Percentiles rank a stretch among this genome's conserved stretches.
phyloP scores from a whole-genome alignment of 176 grass and related monocot species.

The Puccinellia tenuiflora region DNA sequence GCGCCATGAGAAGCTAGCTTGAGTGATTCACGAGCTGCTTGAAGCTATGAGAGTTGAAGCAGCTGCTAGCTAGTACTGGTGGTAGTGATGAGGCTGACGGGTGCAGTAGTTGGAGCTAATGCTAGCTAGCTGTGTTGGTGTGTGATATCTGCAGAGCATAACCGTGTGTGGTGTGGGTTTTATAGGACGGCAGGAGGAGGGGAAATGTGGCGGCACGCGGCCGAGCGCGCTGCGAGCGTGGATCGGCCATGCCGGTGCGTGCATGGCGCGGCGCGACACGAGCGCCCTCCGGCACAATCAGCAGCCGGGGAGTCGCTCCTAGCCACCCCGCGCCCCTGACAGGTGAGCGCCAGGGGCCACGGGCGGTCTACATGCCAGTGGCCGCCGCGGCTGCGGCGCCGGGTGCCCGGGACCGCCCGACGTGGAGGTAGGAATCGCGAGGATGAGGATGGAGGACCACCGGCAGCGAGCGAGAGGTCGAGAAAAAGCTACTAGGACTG shows the following conservation, averaged over 20 bases:
- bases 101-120: background rate
- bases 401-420: background rate
- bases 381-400: background rate
- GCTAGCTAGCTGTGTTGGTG: slow-evolving; percentile 25
- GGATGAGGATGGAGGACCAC: background rate
- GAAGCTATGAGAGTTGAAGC: background rate
- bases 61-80: background rate
- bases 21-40: background rate
- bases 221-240: slow-evolving; percentile 27
- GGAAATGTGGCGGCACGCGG: slow-evolving; percentile 42
- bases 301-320: background rate
- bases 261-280: slow-evolving; percentile 11
- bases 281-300: background rate
- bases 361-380: slow-evolving; percentile 10
- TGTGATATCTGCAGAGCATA: slow-evolving; percentile 22
- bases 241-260: slow-evolving; percentile 23
- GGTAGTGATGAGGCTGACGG: background rate
- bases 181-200: slow-evolving; percentile 39
- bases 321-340: background rate
- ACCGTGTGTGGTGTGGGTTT: slow-evolving; percentile 23
- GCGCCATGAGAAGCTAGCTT: slow-evolving; percentile 30
- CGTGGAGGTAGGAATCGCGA: slow-evolving; percentile 18
- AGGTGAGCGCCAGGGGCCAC: slow-evolving; percentile 4
- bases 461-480: background rate
- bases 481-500: background rate